Evolutionary conservation across 371 early-diverging fungal genomes (phyloP), one percentile per base, ranked within the genome.

Genomic region (Zychaea mexicana): DNA sequence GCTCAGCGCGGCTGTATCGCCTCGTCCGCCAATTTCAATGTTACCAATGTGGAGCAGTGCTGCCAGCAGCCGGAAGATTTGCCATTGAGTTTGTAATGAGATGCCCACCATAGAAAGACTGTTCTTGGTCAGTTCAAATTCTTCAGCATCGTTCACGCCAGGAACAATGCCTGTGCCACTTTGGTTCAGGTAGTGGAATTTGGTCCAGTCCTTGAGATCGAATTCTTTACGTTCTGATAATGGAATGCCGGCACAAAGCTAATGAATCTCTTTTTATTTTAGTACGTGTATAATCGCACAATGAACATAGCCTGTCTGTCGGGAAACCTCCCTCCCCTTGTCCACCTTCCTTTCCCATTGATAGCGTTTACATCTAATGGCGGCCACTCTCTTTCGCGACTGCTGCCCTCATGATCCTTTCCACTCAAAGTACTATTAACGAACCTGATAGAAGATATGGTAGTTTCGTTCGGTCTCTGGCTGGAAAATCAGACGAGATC

Each of bases 361-460:
- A n/a, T n/a, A n/a, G n/a, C n/a, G n/a, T n/a, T n/a, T n/a, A n/a
- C n/a, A n/a, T n/a, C n/a, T n/a, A n/a, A n/a, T n/a, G n/a, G n/a
- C n/a, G n/a, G n/a, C n/a, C n/a, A n/a, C n/a, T n/a, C n/a, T n/a
- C n/a, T n/a, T n/a, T n/a, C n/a, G n/a, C n/a, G n/a, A n/a, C n/a
- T n/a, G n/a, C n/a, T n/a, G n/a, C n/a, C n/a, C n/a, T n/a, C n/a
- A n/a, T n/a, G n/a, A n/a, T n/a, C n/a, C n/a, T n/a, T n/a, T n/a
- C n/a, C n/a, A n/a, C n/a, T n/a, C n/a, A n/a, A n/a, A n/a, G n/a
- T n/a, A n/a, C n/a, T n/a, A n/a, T n/a, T n/a, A 17, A 19, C 31
- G 2, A 36, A 85, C 83, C 69, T 93, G 96, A 79, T 99, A 99
- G 76, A 99, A 99, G 62, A 99, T 95, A 79, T 99, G 99, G 79